Conservation (phyloP, 192 early-diverging fungal genomes). For the Phycomyces nitens region DNA sequence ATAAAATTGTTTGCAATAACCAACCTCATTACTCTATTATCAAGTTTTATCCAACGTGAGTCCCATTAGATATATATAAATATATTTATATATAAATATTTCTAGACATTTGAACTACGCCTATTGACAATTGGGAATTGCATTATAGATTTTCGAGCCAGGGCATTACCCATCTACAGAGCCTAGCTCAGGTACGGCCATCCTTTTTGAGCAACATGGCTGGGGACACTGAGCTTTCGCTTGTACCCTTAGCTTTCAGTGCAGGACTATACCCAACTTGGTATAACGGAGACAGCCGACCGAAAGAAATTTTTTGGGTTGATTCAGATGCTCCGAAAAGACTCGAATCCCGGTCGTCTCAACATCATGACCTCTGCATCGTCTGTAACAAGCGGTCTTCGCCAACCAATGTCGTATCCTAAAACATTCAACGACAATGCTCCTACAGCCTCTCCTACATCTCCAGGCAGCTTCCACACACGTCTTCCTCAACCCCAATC, state of each 20-base stretch:
- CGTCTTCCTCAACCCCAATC: slow-evolving; percentile 16
- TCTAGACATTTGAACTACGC: not conserved
- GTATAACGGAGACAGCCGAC: slow-evolving; percentile 55
- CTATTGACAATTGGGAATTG: too few relatives aligned
- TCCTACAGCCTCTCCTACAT: slow-evolving; percentile 1
- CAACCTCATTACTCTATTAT: not conserved
- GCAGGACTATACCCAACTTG: slow-evolving; percentile 63
- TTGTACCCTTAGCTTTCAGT: slow-evolving; percentile 60
- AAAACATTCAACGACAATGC: not conserved
- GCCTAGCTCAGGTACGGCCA: slow-evolving; percentile 47
- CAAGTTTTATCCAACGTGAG: slow-evolving; percentile 55
- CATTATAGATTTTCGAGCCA: slow-evolving; percentile 56
- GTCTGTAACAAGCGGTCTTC: slow-evolving; percentile 19
- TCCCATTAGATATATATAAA: not conserved
- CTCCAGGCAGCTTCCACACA: not conserved
- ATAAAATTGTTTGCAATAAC: too few relatives aligned
- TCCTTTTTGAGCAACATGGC: not conserved
- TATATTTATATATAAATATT: not conserved
- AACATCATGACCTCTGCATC: slow-evolving; percentile 13
- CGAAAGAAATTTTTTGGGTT: slow-evolving; percentile 49
- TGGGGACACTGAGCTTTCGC: not conserved
- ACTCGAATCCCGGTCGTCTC: slow-evolving; percentile 25
- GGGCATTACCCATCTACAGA: slow-evolving; percentile 57
- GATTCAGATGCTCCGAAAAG: slow-evolving; percentile 27
- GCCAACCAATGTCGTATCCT: slow-evolving; percentile 8